Percentiles rank a stretch among this genome's conserved stretches.
phyloP scores from a whole-genome alignment of 331 rosid species.

The Malus hybrid region DNA sequence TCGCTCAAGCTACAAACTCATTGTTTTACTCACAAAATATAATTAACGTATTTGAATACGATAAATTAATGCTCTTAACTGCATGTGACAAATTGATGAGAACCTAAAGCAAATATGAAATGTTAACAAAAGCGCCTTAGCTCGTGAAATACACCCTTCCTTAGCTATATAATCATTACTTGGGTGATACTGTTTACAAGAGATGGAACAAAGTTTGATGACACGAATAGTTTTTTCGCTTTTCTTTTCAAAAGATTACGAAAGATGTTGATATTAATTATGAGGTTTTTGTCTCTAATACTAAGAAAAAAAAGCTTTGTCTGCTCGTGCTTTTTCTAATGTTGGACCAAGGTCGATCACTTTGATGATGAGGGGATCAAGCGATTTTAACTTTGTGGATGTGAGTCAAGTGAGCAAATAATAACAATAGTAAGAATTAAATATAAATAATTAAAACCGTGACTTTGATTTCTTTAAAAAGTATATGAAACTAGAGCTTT shows the following conservation, averaged over 20 bases:
- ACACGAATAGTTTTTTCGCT: neutral
- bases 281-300: slow-evolving; percentile 3
- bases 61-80: neutral
- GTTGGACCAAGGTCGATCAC: neutral
- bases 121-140: neutral
- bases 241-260: neutral
- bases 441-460: neutral
- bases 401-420: slow-evolving; percentile 1
- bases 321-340: neutral
- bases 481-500: neutral
- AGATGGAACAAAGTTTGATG: neutral
- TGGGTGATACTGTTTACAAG: neutral
- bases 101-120: neutral
- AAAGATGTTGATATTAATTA: slow-evolving; percentile 1
- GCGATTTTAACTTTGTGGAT: neutral
- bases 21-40: neutral
- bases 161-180: neutral
- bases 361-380: neutral
- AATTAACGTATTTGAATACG: too few species aligned
- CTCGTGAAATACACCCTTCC: neutral
- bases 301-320: neutral
- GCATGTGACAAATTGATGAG: neutral
- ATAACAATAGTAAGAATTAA: neutral
- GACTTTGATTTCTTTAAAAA: neutral
- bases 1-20: neutral